phyloP scores from a whole-genome alignment of 371 early-diverging fungal species.

The Parasitella parasitica region DNA sequence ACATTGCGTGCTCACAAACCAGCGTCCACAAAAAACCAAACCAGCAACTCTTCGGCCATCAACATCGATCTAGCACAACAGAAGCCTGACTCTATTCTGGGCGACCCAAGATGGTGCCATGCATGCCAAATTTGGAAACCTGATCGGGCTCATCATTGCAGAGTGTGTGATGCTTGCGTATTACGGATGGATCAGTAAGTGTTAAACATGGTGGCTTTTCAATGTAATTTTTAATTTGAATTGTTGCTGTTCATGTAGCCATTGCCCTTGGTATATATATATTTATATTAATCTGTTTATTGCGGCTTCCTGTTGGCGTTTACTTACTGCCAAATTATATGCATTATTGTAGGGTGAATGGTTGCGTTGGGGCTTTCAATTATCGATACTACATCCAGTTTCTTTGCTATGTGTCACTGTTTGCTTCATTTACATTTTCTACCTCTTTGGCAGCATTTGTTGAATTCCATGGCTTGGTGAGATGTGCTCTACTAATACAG shows the following conservation, averaged over 20 bases:
- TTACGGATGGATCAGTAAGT: constrained; percentile 65
- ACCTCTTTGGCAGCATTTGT: constrained; percentile 35
- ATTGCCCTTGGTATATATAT: constrained; percentile 62
- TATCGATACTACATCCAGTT: constrained; percentile 57
- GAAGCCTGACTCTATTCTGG: constrained; percentile 22
- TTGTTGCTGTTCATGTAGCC: constrained; percentile 27
- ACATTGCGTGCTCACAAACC: neutral
- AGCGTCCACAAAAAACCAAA: neutral
- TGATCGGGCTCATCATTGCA: constrained; percentile 62
- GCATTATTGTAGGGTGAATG: constrained; percentile 54
- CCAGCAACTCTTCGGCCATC: neutral
- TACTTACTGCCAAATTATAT: no score
- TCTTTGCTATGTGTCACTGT: constrained; percentile 40
- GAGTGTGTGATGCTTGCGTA: constrained; percentile 61
- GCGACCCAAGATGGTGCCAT: constrained; percentile 51
- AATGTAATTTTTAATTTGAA: neutral
- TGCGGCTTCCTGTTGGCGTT: no score
- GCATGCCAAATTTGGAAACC: constrained; percentile 55
- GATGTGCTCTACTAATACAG: constrained; percentile 3
- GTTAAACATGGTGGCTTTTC: no score
- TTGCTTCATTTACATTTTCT: constrained; percentile 30
- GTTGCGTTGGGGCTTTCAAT: constrained; percentile 56
- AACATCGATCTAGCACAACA: neutral
- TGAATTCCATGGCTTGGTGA: constrained; percentile 23
- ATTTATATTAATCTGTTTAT: no score